Evolutionary conservation across 306 rosid genomes (phyloP).

Genomic region (Lathyrus oleraceus): DNA sequence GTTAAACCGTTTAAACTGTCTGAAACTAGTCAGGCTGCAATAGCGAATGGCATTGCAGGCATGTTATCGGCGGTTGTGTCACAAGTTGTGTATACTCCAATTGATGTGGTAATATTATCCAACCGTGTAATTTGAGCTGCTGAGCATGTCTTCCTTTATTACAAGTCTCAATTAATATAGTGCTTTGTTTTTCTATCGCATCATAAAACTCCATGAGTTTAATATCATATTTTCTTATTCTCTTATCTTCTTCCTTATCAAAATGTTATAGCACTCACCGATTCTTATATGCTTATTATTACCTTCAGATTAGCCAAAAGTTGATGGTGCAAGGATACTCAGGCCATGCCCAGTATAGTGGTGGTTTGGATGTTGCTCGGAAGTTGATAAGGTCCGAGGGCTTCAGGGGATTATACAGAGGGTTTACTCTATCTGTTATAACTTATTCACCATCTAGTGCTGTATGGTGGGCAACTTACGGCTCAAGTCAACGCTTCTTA

Average conservation of each 20-base stretch:
- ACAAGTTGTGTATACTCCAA: conserved; percentile 84
- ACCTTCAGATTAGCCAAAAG: conserved; percentile 83
- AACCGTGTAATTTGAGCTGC: too few relatives aligned
- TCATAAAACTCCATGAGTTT: too few relatives aligned
- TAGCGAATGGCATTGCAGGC: conserved; percentile 91
- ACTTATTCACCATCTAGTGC: conserved; percentile 95
- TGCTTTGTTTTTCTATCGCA: too few relatives aligned
- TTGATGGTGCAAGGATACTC: conserved; percentile 98
- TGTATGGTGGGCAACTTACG: conserved; percentile 99
- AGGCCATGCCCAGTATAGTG: conserved; percentile 71
- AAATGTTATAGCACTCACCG: neutral
- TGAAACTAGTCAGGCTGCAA: conserved; percentile 76
- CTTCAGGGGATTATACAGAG: conserved; percentile 81
- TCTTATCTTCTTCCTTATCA: neutral
- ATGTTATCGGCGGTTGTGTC: conserved; percentile 73
- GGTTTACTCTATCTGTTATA: conserved; percentile 85
- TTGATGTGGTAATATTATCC: conserved; percentile 65
- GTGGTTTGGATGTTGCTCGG: conserved; percentile 90
- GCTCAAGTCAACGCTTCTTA: conserved; percentile 90
- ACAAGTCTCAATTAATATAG: too few relatives aligned
- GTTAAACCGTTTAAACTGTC: conserved; percentile 71
- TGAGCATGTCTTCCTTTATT: too few relatives aligned
- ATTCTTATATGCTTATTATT: conserved; percentile 3
- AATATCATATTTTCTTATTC: neutral
- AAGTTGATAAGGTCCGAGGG: conserved; percentile 68